phyloP scores from a whole-genome alignment of 345 rosid species.

The Hevea brasiliensis region DNA sequence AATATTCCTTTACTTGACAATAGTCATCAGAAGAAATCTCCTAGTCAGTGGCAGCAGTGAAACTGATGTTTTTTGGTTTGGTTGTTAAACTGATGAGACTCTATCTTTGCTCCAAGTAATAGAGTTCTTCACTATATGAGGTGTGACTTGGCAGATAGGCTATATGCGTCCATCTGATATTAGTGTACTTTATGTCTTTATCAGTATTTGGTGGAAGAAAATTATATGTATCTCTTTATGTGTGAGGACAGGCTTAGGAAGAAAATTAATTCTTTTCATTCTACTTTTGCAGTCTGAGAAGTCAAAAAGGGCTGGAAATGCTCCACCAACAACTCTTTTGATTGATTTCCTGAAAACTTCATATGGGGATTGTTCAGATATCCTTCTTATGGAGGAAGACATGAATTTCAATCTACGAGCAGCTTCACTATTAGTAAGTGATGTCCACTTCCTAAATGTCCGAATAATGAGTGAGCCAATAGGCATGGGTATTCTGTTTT shows the following conservation, averaged over 20 bases:
- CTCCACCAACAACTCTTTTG: conserved; percentile 57
- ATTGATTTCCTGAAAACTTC: conserved; percentile 64
- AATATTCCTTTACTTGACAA: not conserved
- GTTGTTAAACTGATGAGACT: not conserved
- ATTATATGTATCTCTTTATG: not conserved
- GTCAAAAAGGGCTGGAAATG: conserved; percentile 80
- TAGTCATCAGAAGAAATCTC: too few species aligned
- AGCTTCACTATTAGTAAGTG: conserved; percentile 70
- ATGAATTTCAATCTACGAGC: conserved; percentile 89
- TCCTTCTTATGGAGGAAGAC: conserved; percentile 70
- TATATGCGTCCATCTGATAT: not conserved
- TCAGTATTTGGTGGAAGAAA: not conserved
- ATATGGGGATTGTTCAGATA: conserved; percentile 45
- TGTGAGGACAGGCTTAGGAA: not conserved
- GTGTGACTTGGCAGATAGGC: not conserved
- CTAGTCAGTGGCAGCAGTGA: not conserved
- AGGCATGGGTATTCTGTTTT: not conserved
- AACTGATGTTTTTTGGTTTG: not conserved
- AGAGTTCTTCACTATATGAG: not conserved
- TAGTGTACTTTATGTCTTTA: too few species aligned
- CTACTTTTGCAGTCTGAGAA: conserved; percentile 70
- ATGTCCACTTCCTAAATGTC: not conserved
- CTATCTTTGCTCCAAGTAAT: not conserved
- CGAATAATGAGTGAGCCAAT: not conserved
- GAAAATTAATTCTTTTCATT: not conserved